Base-by-base conservation (phyloP, 2,329 filamentous ascomycete genomes). In the Nemania sp. region DNA sequence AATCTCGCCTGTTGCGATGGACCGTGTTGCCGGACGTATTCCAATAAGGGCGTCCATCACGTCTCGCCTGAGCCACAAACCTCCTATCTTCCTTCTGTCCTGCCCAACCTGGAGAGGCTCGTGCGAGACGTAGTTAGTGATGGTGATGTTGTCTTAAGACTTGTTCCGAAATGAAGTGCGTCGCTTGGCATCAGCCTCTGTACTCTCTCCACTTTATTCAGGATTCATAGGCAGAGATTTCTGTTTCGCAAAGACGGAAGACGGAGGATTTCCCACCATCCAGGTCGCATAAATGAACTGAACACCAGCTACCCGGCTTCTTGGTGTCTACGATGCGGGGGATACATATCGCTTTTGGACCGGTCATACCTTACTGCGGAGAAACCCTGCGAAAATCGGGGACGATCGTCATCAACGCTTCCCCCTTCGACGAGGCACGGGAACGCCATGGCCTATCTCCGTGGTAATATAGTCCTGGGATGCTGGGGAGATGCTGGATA, bases 361-460 rank as follows among this genome's bases (percentile, higher is more conserved):
- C 18, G 63, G 34, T 60, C 56, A 45, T n/a, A 63, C 58, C 40
- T 53, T 62, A 45, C 50, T 67, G 67, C 53, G 66, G 67, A 68
- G 66, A 63, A 69, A 64, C 67, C 66, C 62, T 68, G 67, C 50
- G 56, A 67, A 60, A 46, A 53, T 59, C 52, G 53, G 52, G 54
- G 56, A 46, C 20, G 39, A 58, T 64, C 54, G 37, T 50, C 57
- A 39, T 17, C 43, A 39, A 55, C 32, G 17, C 25, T 54, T 56
- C 42, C 60, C 20, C 17, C 57, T 59, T 54, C 13, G 18, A 54
- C 48, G 29, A 54, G 39, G 43, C 6, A 15, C 35, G 35, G 25
- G 46, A 17, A 17, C 21, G 11, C 11, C 3, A 35, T 5, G 6
- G 43, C 12, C 17, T n/a, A 17, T 42, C 39, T 12, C 12, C 39